Conservation (phyloP, 768 basidiomycete genomes). For the Pholiota microspora region DNA sequence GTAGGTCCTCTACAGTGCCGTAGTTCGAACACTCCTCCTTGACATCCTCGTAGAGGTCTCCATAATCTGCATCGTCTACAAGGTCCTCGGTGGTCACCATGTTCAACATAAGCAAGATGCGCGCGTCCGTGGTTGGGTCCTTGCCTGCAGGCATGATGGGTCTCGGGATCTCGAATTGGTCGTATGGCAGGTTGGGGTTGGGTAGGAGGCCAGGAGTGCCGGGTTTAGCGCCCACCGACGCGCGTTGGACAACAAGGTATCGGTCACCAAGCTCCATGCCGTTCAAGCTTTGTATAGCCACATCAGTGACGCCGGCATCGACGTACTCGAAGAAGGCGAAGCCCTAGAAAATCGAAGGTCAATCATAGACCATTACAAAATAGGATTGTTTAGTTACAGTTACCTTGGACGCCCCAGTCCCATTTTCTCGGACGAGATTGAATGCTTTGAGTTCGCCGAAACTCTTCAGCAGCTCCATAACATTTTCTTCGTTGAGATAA, state of each 20-base stretch:
- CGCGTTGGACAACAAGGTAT: constrained; percentile 93
- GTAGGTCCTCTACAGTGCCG: constrained; percentile 79
- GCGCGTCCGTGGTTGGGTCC: constrained; percentile 62
- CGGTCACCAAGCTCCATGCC: constrained; percentile 98
- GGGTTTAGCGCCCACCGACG: constrained; percentile 88
- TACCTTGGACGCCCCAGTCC: constrained; percentile 86
- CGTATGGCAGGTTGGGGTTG: constrained; percentile 72
- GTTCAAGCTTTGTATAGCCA: constrained; percentile 94
- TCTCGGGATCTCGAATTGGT: constrained; percentile 80
- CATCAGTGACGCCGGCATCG: constrained; percentile 84
- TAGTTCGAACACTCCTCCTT: constrained; percentile 85
- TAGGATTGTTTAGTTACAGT: constrained; percentile 7
- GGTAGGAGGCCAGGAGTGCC: constrained; percentile 62
- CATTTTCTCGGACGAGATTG: constrained; percentile 95
- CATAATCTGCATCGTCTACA: constrained; percentile 86
- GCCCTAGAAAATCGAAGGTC: constrained; percentile 54
- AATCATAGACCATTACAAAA: not conserved
- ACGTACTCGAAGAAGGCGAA: constrained; percentile 99
- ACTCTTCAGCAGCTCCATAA: constrained; percentile 94
- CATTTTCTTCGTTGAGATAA: constrained; percentile 97
- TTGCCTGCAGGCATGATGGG: constrained; percentile 83
- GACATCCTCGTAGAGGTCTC: constrained; percentile 92
- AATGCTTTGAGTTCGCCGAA: constrained; percentile 98
- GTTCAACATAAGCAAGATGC: constrained; percentile 96
- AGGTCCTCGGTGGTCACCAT: constrained; percentile 97